Base-by-base conservation (phyloP, 225 moss, liverwort and hornwort species). In the Takakia lepidozioides region DNA sequence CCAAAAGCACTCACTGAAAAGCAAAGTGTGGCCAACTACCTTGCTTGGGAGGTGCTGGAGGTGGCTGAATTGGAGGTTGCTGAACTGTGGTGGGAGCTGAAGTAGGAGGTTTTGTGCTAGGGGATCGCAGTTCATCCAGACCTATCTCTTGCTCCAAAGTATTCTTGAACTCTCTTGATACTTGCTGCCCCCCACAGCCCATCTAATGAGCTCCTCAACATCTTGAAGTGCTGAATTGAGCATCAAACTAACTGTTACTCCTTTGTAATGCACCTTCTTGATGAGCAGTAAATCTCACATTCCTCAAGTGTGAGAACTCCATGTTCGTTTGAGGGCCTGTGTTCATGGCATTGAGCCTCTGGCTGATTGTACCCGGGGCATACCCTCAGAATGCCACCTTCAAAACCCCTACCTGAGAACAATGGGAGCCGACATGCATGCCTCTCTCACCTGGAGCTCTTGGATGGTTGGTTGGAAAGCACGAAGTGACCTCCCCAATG, bases 101-200 rank as follows among this genome's bases (percentile, higher is more conserved):
- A 5, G 47, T 60, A 13, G 80, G 66, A 38, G 73, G 67, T 19
- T 32, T 38, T 28, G 79, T 57, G 42, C 54, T 76, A 40, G 86
- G 67, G 34, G 58, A 84, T 28, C 95, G 77, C 47, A 98, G 63
- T 60, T 98, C 90, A 67, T 98, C 95, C 60, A 98, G 72, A 55
- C 95, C 95, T 67, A 91, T 98, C 75, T 98, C 95, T 76, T 87
- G 85, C 72, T 98, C 95, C 65, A 98, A 59, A 43, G 95, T 98
- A 34, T 64, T 87, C 70, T 69, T 91, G 61, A 98, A 98, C 65
- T 91, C 91, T 69, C 80, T 85, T 17, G 95, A 98, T 46, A 98
- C 91, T 85, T 98, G 82, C 95, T 95, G 81, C 65, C 40, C 65
- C 58, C 65, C 39, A 50, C 60, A 65, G 54, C n/a, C n/a, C n/a